These are phyloP conservation scores for Rhypophila decipiens DNA, from an alignment of 495 filamentous ascomycete genomes.

Conservation along the genomic window DNA sequence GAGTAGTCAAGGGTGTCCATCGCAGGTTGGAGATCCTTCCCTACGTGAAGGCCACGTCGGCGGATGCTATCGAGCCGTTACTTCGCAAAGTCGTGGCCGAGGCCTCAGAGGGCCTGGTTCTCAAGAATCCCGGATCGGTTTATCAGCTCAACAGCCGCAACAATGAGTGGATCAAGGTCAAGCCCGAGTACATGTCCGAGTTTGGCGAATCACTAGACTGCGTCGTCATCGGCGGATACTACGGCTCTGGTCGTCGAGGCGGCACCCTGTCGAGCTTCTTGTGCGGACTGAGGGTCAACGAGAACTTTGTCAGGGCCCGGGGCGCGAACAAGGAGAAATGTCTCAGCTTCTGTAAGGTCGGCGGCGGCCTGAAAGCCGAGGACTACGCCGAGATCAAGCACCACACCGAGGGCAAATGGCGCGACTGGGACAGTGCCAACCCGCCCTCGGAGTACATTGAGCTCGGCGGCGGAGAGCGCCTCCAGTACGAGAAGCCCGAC, in stretches of 20 bases:
- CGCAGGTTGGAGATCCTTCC: conserved; percentile 79
- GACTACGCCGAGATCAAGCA: conserved; percentile 81
- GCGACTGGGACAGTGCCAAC: conserved; percentile 69
- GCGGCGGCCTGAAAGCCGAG: conserved; percentile 79
- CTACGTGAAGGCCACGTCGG: conserved; percentile 58
- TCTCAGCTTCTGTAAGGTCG: conserved; percentile 92
- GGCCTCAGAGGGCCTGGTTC: conserved; percentile 81
- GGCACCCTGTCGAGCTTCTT: conserved; percentile 79
- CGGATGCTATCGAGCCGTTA: conserved; percentile 66
- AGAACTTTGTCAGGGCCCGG: conserved; percentile 51
- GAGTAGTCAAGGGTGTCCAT: conserved; percentile 56
- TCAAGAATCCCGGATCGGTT: conserved; percentile 85
- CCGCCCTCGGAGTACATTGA: conserved; percentile 79
- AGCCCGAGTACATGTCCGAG: conserved; percentile 97
- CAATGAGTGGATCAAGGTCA: conserved; percentile 98
- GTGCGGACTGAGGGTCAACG: conserved; percentile 74
- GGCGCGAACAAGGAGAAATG: conserved; percentile 62
- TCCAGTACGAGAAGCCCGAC: conserved; percentile 75
- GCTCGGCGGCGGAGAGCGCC: conserved; percentile 64
- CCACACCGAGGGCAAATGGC: conserved; percentile 86
- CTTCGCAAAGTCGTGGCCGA: conserved; percentile 81
- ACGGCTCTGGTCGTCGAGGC: conserved; percentile 77
- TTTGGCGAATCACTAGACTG: conserved; percentile 92
- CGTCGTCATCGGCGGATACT: conserved; percentile 88
- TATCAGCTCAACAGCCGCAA: conserved; percentile 89